Evolutionary conservation across 1,284 basidiomycete species (phyloP), one percentile per base, ranked within the genome.

Genomic region (Heterobasidion irregulare): DNA sequence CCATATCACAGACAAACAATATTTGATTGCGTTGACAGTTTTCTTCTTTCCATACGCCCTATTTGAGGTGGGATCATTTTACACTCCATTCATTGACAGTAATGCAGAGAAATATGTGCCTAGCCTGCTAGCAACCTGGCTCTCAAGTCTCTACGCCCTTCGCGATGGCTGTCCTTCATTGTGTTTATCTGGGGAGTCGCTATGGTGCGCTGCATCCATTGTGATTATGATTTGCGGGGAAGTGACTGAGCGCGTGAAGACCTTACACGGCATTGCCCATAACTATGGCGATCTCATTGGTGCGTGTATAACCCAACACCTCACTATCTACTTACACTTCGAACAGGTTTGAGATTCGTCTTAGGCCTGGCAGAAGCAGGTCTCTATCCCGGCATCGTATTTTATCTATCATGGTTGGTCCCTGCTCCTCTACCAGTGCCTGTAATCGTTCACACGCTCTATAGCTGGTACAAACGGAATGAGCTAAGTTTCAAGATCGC

Each of bases 401-500:
- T 70, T 60, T 72, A 72, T 58, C 64, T 71, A 47, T 69, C 70
- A 9, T 72, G 70, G 70, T 70, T 38, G 48, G 66, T 43, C 6
- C 32, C 33, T 32, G 26, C 5, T 4, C 15, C 8, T 45, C 12
- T 53, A 9, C 16, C 18, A 12, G 10, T 26, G 32, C 10, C 5
- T 10, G 12, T 8, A 41, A 54, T 34, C 35, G 6, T 56, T 35
- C 36, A 36, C 33, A 32, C 19, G 6, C 16, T 53, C 7, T 32
- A 2, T 51, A 70, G 68, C 53, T 70, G 68, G 69, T 70, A 70
- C 56, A 71, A 83, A 62, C 83, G 84, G 34, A 82, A 80, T 7
- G 86, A 89, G 61, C 86, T 85, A 55, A 86, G 84, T 54, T 72
- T 80, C 49, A 67, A 81, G 32, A 78, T 83, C 10, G 84, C 86